A percentile compares a stretch with the other conserved stretches of the same genome.
These are phyloP conservation scores for Lycium ferocissimum DNA, from an alignment of 257 asterid genomes.

Conservation along the genomic window DNA sequence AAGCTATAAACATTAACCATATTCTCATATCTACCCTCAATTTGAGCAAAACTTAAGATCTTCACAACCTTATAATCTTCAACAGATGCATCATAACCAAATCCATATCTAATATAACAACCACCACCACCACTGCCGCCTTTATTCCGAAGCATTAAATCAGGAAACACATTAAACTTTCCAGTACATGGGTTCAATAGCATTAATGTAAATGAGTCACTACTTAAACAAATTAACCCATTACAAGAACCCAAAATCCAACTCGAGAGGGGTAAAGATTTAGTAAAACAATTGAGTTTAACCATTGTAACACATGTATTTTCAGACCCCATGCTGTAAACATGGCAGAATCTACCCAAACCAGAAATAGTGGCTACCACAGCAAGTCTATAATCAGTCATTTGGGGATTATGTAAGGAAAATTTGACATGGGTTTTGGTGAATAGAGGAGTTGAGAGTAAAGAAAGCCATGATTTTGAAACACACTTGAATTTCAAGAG, in stretches of 20 bases:
- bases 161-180: constrained; percentile 47
- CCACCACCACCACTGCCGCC: background rate
- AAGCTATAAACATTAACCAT: constrained; percentile 38
- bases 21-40: background rate
- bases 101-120: constrained; percentile 41
- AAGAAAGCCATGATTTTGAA: constrained; percentile 55
- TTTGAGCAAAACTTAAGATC: background rate
- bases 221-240: constrained; percentile 30
- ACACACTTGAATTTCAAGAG: constrained; percentile 55
- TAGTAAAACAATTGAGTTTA: background rate
- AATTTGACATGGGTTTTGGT: constrained; percentile 42
- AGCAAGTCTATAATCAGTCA: background rate
- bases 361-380: constrained; percentile 2
- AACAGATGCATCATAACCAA: constrained; percentile 53
- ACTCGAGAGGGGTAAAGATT: background rate
- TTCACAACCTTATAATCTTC: constrained; percentile 51
- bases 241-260: background rate
- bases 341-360: constrained; percentile 35
- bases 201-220: constrained; percentile 34
- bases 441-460: constrained; percentile 49
- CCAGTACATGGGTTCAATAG: constrained; percentile 59
- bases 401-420: constrained; percentile 20
- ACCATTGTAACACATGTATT: background rate
- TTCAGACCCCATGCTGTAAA: constrained; percentile 35
- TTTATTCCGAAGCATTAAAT: constrained; percentile 25